Percentiles rank a stretch among this genome's conserved stretches.
Evolutionary conservation across 139 green algal species (phyloP).

Genomic region (Coelastrella sp.): DNA sequence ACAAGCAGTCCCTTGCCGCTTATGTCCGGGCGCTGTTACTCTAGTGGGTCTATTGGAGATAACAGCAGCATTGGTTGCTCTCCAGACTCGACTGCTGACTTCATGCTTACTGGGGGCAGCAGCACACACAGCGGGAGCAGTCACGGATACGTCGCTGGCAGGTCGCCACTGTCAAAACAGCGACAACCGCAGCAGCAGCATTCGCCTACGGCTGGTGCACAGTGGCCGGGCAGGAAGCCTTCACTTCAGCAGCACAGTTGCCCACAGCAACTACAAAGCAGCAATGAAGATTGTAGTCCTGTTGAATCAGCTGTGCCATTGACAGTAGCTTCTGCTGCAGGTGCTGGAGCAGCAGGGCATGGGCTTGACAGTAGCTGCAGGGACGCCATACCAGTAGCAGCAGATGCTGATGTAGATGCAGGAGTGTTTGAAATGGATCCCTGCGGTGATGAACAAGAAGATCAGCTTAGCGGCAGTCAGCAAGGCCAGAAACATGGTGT

Average conservation of each 20-base stretch:
- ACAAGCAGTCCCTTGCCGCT: background rate
- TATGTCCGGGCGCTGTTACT: constrained; percentile 11
- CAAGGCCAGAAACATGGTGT: background rate
- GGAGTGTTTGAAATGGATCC: background rate
- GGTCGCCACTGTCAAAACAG: background rate
- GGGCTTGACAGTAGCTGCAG: background rate
- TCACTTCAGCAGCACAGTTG: background rate
- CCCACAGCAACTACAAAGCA: background rate
- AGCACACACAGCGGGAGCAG: background rate
- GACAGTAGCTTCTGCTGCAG: background rate
- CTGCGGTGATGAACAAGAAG: background rate
- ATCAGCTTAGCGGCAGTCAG: background rate
- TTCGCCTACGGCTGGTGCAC: background rate
- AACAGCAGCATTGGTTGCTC: constrained; percentile 46
- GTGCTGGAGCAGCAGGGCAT: background rate
- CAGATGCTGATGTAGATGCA: background rate
- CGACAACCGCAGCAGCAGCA: background rate
- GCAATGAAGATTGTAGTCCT: background rate
- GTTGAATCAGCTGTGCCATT: background rate
- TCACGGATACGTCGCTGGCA: background rate
- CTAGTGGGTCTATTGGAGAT: constrained; percentile 17
- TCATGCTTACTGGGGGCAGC: background rate
- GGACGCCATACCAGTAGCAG: background rate
- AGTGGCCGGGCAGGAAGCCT: background rate
- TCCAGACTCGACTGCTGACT: constrained; percentile 10